Base-by-base conservation (phyloP, 495 filamentous ascomycete species). In the Annulohypoxylon nitens region DNA sequence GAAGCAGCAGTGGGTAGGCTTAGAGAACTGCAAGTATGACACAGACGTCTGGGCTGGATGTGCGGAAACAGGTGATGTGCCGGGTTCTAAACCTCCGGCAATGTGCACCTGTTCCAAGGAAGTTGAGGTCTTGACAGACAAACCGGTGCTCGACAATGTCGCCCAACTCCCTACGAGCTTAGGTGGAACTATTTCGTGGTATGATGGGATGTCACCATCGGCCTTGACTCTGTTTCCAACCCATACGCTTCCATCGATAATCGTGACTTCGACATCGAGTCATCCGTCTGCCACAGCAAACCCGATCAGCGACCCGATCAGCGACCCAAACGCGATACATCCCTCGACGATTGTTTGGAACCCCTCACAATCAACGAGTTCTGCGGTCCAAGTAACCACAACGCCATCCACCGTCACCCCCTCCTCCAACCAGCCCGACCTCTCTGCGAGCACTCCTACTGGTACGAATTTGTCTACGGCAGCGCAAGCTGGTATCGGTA, bases 401-500 rank as follows among this genome's bases (percentile, higher is more conserved):
- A 51, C 16, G 60, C 80, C 68, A 78, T 70, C 73, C 2, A 55
- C 25, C n/a, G 61, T 53, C n/a, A 34, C 37, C 2, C 70, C 73
- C 8, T 79, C 81, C 69, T 11, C 47, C 16, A 43, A 41, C 2
- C 5, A 30, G 14, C 50, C 69, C 12, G 78, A 70, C 71, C 50
- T 61, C 57, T 83, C 82, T 64, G 43, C n/a, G 36, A 18, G 14
- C 26, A 78, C 78, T 23, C 14, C 53, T 25, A 53, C 66, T 2
- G 71, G 50, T 11, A 43, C 67, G 9, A 60, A 33, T 2, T 70
- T 85, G 7, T 78, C 81, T 20, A 70, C 69, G 3, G 82, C 80
- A 8, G 83, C 82, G 0, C 83, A 80, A 67, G 83, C 80, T 0
- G 85, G 85, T 39, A 80, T 86, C 9, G 83, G 78, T n/a, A 78